A percentile compares a stretch with the other conserved stretches of the same genome.
Conservation (phyloP, 169 alveolate species). For the Plasmodium blacklocki region DNA sequence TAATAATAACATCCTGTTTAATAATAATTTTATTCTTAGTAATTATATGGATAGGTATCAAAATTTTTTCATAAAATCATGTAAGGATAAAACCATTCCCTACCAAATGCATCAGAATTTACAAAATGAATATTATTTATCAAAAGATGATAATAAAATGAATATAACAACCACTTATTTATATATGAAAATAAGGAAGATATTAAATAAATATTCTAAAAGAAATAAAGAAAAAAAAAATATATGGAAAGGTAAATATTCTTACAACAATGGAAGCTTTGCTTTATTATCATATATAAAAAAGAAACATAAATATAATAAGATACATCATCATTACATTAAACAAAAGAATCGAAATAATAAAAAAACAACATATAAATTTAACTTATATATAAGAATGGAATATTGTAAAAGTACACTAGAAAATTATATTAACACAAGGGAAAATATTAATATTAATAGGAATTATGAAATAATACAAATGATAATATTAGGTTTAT, state of each 20-base stretch:
- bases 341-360: neutral
- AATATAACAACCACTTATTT: neutral
- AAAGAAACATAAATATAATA: slow-evolving; percentile 5
- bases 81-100: too few relatives aligned
- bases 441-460: slow-evolving; percentile 27
- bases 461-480: slow-evolving; percentile 49
- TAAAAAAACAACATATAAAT: slow-evolving; percentile 10
- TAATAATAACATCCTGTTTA: too few relatives aligned
- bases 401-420: slow-evolving; percentile 49
- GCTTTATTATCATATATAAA: slow-evolving; percentile 5
- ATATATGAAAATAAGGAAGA: neutral
- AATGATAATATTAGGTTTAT: slow-evolving; percentile 47
- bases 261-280: neutral
- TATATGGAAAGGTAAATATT: neutral
- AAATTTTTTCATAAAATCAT: too few relatives aligned
- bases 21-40: too few relatives aligned
- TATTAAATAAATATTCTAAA: neutral
- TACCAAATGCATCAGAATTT: too few relatives aligned
- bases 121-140: too few relatives aligned
- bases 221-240: neutral
- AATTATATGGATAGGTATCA: too few relatives aligned
- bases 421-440: slow-evolving; percentile 43
- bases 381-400: slow-evolving; percentile 57
- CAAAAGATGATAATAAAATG: too few relatives aligned
- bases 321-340: neutral